These are phyloP conservation scores for Brassica incana DNA, from an alignment of 345 rosid genomes.

Conservation along the genomic window DNA sequence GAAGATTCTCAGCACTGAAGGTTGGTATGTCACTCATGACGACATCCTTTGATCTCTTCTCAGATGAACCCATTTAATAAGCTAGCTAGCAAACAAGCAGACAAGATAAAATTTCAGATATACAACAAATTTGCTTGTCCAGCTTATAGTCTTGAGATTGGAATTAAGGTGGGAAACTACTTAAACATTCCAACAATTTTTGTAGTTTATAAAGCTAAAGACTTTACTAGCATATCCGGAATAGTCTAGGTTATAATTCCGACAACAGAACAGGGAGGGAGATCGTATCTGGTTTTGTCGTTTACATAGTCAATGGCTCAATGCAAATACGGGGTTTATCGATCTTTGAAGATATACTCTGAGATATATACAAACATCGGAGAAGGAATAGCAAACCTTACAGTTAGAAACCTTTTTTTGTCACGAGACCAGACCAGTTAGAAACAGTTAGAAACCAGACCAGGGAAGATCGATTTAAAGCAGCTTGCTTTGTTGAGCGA, in stretches of 20 bases:
- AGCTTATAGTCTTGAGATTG: not conserved
- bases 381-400: not conserved
- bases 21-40: conserved; percentile 57
- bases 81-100: conserved; percentile 9
- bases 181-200: not conserved
- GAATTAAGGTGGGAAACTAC: not conserved
- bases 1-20: conserved; percentile 77
- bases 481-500: conserved; percentile 7
- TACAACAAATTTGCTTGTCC: not conserved
- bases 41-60: conserved; percentile 62
- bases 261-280: not conserved
- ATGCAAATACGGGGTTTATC: not conserved
- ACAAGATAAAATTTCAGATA: not conserved
- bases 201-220: not conserved
- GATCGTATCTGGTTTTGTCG: conserved; percentile 15
- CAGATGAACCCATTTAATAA: conserved; percentile 60
- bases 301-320: not conserved
- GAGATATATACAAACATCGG: not conserved
- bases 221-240: not conserved
- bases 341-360: conserved; percentile 26
- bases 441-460: not conserved
- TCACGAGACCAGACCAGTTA: not conserved
- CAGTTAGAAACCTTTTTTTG: not conserved
- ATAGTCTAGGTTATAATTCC: not conserved
- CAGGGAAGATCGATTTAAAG: conserved; percentile 15